These are phyloP conservation scores for Entomortierella beljakovae DNA, from an alignment of 192 early-diverging fungal species.

Conservation along the genomic window DNA sequence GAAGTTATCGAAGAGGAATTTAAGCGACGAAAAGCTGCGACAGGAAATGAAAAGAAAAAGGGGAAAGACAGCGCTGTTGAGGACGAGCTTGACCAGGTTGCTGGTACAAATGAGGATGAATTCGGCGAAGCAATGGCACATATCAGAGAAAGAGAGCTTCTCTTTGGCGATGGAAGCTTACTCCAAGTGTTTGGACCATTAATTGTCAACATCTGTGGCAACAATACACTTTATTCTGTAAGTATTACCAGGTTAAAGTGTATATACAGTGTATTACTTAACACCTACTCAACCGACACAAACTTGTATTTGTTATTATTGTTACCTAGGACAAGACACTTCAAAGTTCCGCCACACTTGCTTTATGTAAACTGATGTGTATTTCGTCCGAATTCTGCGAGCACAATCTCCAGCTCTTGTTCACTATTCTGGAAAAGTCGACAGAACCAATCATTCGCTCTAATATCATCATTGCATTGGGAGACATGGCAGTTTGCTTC, in stretches of 20 bases:
- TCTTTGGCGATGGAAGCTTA: constrained; percentile 83
- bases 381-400: constrained; percentile 96
- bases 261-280: too few relatives aligned
- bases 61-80: constrained; percentile 58
- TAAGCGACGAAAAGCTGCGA: constrained; percentile 81
- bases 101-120: constrained; percentile 95
- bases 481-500: constrained; percentile 98
- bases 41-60: constrained; percentile 53
- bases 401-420: constrained; percentile 86
- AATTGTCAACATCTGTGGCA: constrained; percentile 82
- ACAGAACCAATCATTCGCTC: constrained; percentile 88
- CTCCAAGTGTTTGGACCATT: constrained; percentile 86
- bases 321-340: constrained; percentile 77
- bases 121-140: constrained; percentile 88
- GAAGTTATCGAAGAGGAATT: constrained; percentile 94
- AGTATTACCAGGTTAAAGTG: too few relatives aligned
- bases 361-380: constrained; percentile 98
- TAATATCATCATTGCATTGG: constrained; percentile 97
- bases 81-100: constrained; percentile 94
- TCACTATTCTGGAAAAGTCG: constrained; percentile 89
- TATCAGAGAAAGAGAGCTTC: constrained; percentile 92
- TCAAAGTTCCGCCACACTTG: constrained; percentile 87
- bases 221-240: constrained; percentile 86
- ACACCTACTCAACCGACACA: too few relatives aligned
- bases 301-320: not conserved